Evolutionary conservation across 345 rosid genomes (phyloP), one percentile per base, ranked within the genome.

Genomic region (Brassica juncea): DNA sequence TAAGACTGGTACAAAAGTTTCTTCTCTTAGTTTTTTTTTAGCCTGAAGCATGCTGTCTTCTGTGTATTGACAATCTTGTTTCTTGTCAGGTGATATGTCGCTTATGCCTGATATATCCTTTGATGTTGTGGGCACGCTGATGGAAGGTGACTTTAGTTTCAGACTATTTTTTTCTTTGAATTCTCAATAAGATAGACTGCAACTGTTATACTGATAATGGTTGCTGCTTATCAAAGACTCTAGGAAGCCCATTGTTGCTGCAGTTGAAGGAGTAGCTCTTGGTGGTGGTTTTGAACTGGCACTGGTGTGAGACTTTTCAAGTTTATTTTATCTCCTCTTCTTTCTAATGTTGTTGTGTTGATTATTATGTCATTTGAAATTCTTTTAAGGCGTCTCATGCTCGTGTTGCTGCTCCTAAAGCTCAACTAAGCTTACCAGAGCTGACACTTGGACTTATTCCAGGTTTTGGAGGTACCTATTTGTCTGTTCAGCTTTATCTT

Each of bases 211-310:
- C 21, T 44, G 15, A 32, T 5, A 14, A 11, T 68, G 58, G 31
- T 47, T 68, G 77, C 71, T 75, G 32, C 58, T 57, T 57, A 57
- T 35, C 7, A 28, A 69, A 94, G 97, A 90, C 83, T 88, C 91
- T 77, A 89, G 86, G 88, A 94, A 92, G 88, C 99, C 99, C 28
- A 58, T 92, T 76, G 97, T 94, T 82, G 97, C 99, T 71, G 99
- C 99, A 64, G 90, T 94, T 34, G 93, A 91, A 87, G 97, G 97
- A 79, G 78, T 94, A 80, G 99, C 99, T 61, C 94, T 94, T 73
- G 99, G 99, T 78, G 99, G 99, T 85, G 99, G 99, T 82, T 85
- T 94, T 70, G 99, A 94, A 79, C 72, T 94, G 66, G 92, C 95
- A 64, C 58, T 94, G 99, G 97, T 94, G 58, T 86, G 86, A 39